Conservation (phyloP, 768 basidiomycete species). For the Amylocystis lapponica region DNA sequence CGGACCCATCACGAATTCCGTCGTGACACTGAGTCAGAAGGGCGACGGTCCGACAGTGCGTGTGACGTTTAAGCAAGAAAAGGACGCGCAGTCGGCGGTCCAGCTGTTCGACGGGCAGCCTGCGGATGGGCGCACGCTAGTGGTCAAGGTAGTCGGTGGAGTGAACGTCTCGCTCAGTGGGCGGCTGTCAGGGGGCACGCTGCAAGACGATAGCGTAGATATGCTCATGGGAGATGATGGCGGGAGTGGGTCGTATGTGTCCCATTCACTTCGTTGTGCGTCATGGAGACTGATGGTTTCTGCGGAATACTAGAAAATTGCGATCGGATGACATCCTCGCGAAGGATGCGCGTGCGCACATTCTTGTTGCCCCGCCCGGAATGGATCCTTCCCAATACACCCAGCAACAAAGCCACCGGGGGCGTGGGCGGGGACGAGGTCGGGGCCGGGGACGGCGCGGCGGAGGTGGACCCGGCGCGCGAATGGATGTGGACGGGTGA, state of each 20-base stretch:
- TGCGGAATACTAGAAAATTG: slow-evolving; percentile 63
- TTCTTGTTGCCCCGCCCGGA: slow-evolving; percentile 66
- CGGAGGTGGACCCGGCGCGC: slow-evolving; percentile 27
- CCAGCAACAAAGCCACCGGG: slow-evolving; percentile 24
- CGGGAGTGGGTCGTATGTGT: slow-evolving; percentile 52
- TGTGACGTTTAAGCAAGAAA: slow-evolving; percentile 62
- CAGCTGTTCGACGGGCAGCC: slow-evolving; percentile 73
- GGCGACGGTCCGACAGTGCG: slow-evolving; percentile 50
- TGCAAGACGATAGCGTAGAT: slow-evolving; percentile 34
- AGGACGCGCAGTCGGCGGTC: slow-evolving; percentile 62
- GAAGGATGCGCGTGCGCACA: slow-evolving; percentile 59
- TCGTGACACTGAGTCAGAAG: slow-evolving; percentile 20
- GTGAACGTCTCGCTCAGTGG: slow-evolving; percentile 50
- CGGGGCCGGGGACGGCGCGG: slow-evolving; percentile 31
- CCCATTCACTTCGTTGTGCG: not conserved
- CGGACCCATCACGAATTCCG: slow-evolving; percentile 51
- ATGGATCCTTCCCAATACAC: slow-evolving; percentile 48
- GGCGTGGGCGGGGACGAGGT: slow-evolving; percentile 26
- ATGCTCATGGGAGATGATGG: slow-evolving; percentile 48
- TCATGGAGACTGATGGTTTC: not conserved
- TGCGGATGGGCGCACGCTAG: slow-evolving; percentile 74
- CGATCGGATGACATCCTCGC: slow-evolving; percentile 73
- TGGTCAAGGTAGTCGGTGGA: slow-evolving; percentile 57
- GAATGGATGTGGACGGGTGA: slow-evolving; percentile 58
- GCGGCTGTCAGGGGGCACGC: slow-evolving; percentile 48